These are phyloP conservation scores for Suhomyces yuchorum DNA, from an alignment of 1,139 yeast species.

Conservation along the genomic window DNA sequence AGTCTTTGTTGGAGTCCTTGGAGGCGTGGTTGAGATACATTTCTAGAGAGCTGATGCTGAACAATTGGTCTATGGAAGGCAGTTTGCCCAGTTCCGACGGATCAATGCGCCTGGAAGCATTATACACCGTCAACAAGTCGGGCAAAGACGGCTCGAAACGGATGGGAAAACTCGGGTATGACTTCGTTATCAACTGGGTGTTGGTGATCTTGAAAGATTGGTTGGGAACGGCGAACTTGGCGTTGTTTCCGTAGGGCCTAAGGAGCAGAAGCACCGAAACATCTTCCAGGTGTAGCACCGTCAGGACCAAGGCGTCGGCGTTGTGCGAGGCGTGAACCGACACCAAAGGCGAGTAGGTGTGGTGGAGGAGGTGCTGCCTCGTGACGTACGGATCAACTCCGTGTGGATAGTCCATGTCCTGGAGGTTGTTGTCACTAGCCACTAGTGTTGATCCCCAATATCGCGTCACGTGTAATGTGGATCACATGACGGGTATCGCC, in stretches of 20 bases:
- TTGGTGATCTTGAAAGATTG: constrained; percentile 44
- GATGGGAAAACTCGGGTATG: constrained; percentile 47
- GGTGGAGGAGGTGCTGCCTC: constrained; percentile 48
- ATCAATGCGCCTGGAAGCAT: constrained; percentile 18
- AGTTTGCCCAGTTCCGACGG: constrained; percentile 12
- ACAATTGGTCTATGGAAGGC: constrained; percentile 30
- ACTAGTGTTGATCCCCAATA: not conserved
- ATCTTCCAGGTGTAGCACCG: constrained; percentile 32
- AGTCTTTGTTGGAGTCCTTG: constrained; percentile 21
- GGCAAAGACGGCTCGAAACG: constrained; percentile 47
- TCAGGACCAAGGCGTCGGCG: constrained; percentile 50
- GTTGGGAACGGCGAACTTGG: constrained; percentile 41
- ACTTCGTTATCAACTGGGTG: constrained; percentile 45
- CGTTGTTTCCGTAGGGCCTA: constrained; percentile 50
- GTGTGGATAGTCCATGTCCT: constrained; percentile 33
- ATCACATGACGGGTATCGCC: no score
- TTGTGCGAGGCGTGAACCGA: constrained; percentile 55
- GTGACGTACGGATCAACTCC: constrained; percentile 47
- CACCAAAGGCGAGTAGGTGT: constrained; percentile 59
- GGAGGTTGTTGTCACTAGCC: not conserved
- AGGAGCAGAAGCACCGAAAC: constrained; percentile 39
- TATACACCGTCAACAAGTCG: constrained; percentile 39
- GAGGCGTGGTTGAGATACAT: constrained; percentile 27
- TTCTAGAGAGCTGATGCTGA: constrained; percentile 46
- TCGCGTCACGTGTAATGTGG: not conserved